Percentiles rank a stretch among this genome's conserved stretches.
These are phyloP conservation scores for Clonostachys chloroleuca DNA, from an alignment of 2,329 filamentous ascomycete species.

Conservation along the genomic window DNA sequence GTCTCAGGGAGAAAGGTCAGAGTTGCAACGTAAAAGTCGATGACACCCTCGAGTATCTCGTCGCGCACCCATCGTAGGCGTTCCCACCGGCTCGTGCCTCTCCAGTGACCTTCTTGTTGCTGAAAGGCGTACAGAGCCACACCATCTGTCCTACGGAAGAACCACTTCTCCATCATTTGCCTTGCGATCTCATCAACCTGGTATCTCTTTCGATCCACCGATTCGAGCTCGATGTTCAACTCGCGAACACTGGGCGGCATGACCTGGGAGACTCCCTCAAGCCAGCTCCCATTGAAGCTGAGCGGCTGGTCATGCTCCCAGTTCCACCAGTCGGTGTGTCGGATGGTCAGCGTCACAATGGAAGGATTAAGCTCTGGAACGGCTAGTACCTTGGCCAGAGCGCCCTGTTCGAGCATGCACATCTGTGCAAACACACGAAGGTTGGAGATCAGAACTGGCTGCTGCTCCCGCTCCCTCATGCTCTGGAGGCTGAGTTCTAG, in stretches of 20 bases:
- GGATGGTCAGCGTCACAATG: conserved; percentile 35
- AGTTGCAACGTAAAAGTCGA: too few species aligned
- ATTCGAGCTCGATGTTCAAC: conserved; percentile 41
- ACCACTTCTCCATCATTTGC: conserved; percentile 24
- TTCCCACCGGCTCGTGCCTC: conserved; percentile 35
- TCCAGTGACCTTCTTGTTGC: conserved; percentile 22
- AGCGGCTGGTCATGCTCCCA: conserved; percentile 33
- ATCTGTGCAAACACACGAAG: conserved; percentile 38
- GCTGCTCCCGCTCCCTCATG: neutral
- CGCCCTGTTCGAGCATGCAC: conserved; percentile 24
- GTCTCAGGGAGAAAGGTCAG: too few species aligned
- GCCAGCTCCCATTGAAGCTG: conserved; percentile 27
- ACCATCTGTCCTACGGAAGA: conserved; percentile 15
- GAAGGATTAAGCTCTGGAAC: conserved; percentile 22
- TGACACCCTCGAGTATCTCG: conserved; percentile 13
- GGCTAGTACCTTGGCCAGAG: conserved; percentile 15
- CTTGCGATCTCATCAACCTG: conserved; percentile 39
- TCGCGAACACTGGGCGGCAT: conserved; percentile 26
- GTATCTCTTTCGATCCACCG: conserved; percentile 33
- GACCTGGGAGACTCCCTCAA: conserved; percentile 10
- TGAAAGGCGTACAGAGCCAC: neutral
- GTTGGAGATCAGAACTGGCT: conserved; percentile 13
- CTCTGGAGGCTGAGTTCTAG: neutral
- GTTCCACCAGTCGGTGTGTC: conserved; percentile 43
- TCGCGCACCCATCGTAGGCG: conserved; percentile 31